phyloP scores from a whole-genome alignment of 2,329 filamentous ascomycete species.

The Penicillium paneum region DNA sequence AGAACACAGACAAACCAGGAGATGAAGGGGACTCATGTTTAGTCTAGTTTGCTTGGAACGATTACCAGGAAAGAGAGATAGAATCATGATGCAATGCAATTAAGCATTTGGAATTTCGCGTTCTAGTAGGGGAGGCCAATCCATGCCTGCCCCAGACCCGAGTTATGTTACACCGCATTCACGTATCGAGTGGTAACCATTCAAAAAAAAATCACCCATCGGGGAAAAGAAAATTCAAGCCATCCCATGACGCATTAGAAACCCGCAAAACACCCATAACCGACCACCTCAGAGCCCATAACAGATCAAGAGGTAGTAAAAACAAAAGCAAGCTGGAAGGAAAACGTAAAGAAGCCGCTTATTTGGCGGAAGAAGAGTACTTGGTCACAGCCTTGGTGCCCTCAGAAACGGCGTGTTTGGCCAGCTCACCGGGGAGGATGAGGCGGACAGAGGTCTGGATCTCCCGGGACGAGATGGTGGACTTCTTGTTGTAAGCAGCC shows the following conservation, averaged over 20 bases:
- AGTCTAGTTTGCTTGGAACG: not conserved
- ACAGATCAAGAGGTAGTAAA: slow-evolving; percentile 42
- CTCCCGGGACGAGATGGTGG: slow-evolving; percentile 97
- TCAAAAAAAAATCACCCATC: slow-evolving; percentile 41
- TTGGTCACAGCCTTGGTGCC: slow-evolving; percentile 99
- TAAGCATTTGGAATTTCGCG: slow-evolving; percentile 36
- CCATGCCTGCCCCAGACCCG: slow-evolving; percentile 36
- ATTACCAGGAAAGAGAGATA: slow-evolving; percentile 3
- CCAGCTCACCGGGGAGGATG: slow-evolving; percentile 96
- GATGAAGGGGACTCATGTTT: not conserved
- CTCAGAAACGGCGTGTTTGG: slow-evolving; percentile 99
- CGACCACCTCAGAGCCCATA: slow-evolving; percentile 44
- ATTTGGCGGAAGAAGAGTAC: slow-evolving; percentile 99
- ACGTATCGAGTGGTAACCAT: slow-evolving; percentile 42
- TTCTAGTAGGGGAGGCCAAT: slow-evolving; percentile 34
- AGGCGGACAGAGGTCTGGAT: slow-evolving; percentile 98
- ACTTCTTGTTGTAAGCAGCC: slow-evolving; percentile 99
- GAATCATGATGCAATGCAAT: slow-evolving; percentile 25
- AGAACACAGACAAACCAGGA: not conserved
- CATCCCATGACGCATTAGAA: slow-evolving; percentile 51
- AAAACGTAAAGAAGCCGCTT: slow-evolving; percentile 59
- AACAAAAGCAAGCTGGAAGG: slow-evolving; percentile 48
- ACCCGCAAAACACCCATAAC: slow-evolving; percentile 46
- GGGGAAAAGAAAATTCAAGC: slow-evolving; percentile 42
- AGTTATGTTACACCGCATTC: slow-evolving; percentile 48